Percentiles rank a stretch among this genome's conserved stretches.
phyloP scores from a whole-genome alignment of 2,329 filamentous ascomycete genomes.

The Epichloe typhina region DNA sequence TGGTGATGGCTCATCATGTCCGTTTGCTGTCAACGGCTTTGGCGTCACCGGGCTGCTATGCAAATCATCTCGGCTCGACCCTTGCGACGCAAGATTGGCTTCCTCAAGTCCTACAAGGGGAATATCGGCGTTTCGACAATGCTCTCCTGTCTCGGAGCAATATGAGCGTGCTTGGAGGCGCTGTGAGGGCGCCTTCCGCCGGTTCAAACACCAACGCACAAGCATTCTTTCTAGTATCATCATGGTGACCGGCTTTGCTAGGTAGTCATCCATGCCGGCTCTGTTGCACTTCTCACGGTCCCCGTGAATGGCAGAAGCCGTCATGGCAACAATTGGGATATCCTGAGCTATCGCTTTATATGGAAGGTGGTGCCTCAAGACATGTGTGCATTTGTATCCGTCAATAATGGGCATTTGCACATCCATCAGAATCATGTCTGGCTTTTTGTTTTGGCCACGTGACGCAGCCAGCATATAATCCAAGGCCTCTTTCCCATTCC shows the following conservation, averaged over 20 bases:
- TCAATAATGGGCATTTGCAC: slow-evolving; percentile 67
- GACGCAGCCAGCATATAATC: slow-evolving; percentile 53
- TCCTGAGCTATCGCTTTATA: slow-evolving; percentile 46
- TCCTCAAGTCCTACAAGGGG: slow-evolving; percentile 23
- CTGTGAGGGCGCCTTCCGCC: slow-evolving; percentile 12
- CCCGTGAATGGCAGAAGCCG: slow-evolving; percentile 64
- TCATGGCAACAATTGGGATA: slow-evolving; percentile 72
- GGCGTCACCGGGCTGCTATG: slow-evolving; percentile 25
- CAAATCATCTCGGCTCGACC: slow-evolving; percentile 15
- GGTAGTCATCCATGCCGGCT: slow-evolving; percentile 66
- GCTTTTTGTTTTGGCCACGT: slow-evolving; percentile 37
- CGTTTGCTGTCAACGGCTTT: slow-evolving; percentile 24
- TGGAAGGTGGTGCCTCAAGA: slow-evolving; percentile 53
- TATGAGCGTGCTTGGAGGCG: slow-evolving; percentile 23
- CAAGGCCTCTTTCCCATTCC: slow-evolving; percentile 68
- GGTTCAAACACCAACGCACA: slow-evolving; percentile 46
- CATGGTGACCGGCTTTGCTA: slow-evolving; percentile 61
- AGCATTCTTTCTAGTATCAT: slow-evolving; percentile 57
- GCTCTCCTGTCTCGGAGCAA: slow-evolving; percentile 31
- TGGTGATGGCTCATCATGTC: slow-evolving; percentile 27
- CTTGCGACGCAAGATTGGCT: slow-evolving; percentile 7
- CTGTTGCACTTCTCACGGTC: slow-evolving; percentile 61
- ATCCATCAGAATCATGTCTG: slow-evolving; percentile 69
- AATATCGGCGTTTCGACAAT: slow-evolving; percentile 29
- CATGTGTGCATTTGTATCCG: slow-evolving; percentile 64